phyloP scores from a whole-genome alignment of 1,284 basidiomycete genomes.

The Pterula multifida region DNA sequence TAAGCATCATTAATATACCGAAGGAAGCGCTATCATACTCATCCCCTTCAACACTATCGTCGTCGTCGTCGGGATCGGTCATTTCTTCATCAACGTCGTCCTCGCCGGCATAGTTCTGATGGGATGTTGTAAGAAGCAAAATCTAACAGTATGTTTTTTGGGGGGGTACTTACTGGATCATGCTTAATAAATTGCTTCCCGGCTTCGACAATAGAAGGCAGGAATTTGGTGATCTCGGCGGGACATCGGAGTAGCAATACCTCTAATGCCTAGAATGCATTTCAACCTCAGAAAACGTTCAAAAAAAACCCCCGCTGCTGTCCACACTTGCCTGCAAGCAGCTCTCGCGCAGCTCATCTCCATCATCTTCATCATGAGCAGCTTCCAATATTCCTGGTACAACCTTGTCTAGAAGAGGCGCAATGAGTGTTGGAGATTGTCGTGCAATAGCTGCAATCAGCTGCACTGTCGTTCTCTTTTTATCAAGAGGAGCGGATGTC shows the following conservation, averaged over 20 bases:
- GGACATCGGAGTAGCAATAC: constrained; percentile 76
- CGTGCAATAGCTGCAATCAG: constrained; percentile 72
- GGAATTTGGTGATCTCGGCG: constrained; percentile 64
- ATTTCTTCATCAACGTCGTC: constrained; percentile 78
- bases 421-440: constrained; percentile 55
- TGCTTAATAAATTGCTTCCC: constrained; percentile 79
- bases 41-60: constrained; percentile 73
- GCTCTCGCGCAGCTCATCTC: constrained; percentile 74
- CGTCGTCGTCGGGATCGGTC: constrained; percentile 61
- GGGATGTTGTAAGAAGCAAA: neutral
- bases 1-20: neutral
- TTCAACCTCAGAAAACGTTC: no score
- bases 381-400: constrained; percentile 62
- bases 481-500: constrained; percentile 40
- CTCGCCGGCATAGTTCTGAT: constrained; percentile 79
- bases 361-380: constrained; percentile 63
- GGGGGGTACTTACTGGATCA: constrained; percentile 62
- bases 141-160: no score
- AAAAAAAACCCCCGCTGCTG: no score
- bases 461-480: constrained; percentile 68
- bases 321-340: constrained; percentile 46
- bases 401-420: constrained; percentile 43
- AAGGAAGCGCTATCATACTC: constrained; percentile 35
- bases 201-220: constrained; percentile 56
- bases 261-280: constrained; percentile 59